Conservation (phyloP, 345 rosid species). For the Citrus cavaleriei region DNA sequence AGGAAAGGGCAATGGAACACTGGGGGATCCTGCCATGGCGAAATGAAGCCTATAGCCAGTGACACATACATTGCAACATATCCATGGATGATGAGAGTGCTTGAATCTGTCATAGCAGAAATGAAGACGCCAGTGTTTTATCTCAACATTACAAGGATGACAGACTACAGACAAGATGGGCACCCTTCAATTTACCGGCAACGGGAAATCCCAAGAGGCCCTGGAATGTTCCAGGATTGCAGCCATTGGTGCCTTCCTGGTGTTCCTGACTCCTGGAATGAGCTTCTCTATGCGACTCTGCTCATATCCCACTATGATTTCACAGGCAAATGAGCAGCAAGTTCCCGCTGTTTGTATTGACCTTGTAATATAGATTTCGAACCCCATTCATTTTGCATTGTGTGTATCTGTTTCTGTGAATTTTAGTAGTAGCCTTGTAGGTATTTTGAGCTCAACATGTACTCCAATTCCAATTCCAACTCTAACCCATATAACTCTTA, state of each 20-base stretch:
- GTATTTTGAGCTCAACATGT: neutral
- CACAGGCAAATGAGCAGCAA: neutral
- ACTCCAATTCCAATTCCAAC: neutral
- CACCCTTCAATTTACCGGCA: slow-evolving; percentile 67
- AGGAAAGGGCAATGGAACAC: slow-evolving; percentile 64
- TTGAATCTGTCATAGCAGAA: slow-evolving; percentile 56
- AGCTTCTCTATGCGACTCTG: slow-evolving; percentile 61
- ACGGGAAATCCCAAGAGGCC: slow-evolving; percentile 17
- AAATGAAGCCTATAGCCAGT: slow-evolving; percentile 40
- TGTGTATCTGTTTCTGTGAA: neutral
- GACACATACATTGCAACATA: slow-evolving; percentile 37
- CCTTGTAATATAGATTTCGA: neutral
- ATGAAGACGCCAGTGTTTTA: slow-evolving; percentile 71
- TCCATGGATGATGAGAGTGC: slow-evolving; percentile 72
- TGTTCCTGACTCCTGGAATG: slow-evolving; percentile 79
- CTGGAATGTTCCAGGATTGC: slow-evolving; percentile 53
- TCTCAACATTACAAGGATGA: slow-evolving; percentile 70
- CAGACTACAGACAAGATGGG: slow-evolving; percentile 61
- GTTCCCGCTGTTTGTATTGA: neutral
- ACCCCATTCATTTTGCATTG: neutral
- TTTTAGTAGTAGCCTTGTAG: neutral
- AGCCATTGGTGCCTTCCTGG: slow-evolving; percentile 88
- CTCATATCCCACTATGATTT: slow-evolving; percentile 30
- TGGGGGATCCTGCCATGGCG: slow-evolving; percentile 57
- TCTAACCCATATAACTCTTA: neutral